These are phyloP conservation scores for Omphalea diandra DNA, from an alignment of 441 rosid species.

Conservation along the genomic window DNA sequence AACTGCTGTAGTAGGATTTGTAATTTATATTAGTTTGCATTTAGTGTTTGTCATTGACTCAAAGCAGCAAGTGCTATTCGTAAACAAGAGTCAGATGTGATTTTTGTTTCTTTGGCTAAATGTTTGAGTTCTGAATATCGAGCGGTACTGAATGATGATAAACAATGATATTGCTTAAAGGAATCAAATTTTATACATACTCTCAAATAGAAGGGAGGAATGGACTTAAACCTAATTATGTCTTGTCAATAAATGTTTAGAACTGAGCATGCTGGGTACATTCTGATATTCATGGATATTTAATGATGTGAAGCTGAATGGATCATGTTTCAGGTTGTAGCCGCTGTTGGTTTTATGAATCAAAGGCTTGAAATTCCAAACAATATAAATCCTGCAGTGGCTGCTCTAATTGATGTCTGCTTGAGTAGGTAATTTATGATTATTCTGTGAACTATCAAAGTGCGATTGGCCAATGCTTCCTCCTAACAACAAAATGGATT, in stretches of 20 bases:
- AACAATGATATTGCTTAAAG: not conserved
- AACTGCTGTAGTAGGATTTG: not conserved
- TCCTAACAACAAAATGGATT: not conserved
- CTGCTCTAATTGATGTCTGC: slow-evolving; percentile 54
- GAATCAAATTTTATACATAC: not conserved
- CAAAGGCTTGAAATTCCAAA: slow-evolving; percentile 58
- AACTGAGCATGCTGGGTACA: not conserved
- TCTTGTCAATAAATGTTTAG: not conserved
- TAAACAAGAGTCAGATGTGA: not conserved
- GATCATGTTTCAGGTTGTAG: slow-evolving; percentile 48
- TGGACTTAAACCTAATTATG: not conserved
- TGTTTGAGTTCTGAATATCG: not conserved
- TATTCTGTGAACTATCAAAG: not conserved
- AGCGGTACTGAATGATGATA: not conserved
- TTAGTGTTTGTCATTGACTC: not conserved
- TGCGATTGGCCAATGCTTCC: not conserved
- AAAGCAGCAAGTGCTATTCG: not conserved
- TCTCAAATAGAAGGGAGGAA: not conserved
- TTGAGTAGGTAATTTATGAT: slow-evolving; percentile 37
- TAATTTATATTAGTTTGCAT: not conserved
- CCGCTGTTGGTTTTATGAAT: slow-evolving; percentile 50
- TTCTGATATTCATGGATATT: slow-evolving; percentile 1
- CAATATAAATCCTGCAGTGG: slow-evolving; percentile 41
- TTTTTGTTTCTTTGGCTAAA: not conserved
- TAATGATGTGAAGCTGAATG: not conserved